Base-by-base conservation (phyloP, 129 eudicot species). In the Silybum marianum region DNA sequence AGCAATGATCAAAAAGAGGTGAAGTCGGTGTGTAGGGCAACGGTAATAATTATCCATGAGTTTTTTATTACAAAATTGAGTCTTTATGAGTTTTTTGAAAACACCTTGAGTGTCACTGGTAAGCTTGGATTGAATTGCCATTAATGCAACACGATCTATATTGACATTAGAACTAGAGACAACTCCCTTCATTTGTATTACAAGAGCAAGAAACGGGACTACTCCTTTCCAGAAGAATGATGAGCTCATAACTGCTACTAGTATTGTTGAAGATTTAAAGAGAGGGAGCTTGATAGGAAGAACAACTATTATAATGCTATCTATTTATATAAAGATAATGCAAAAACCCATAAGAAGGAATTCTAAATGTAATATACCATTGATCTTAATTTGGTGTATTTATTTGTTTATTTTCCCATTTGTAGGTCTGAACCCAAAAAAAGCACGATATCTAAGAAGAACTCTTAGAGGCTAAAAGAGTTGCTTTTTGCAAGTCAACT, bases 121-220 rank as follows among this genome's bases (percentile, higher is more conserved):
- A 7, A 84, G 68, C 19, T 7, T 72, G 13, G 36, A 32, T 71
- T 84, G 75, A 13, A 84, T 2, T 9, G 70, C 69, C 40, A 71
- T 9, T 54, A 84, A 72, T 3, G 80, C 76, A 11, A 25, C 13
- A 7, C 38, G 18, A 48, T 84, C 81, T 1, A 42, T 24, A 22
- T 75, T 30, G 9, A 18, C 22, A 28, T 68, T 67, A 67, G 32
- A 26, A 23, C 71, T 22, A 21, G 26, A 67, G 32, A 22, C 16
- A 9, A 67, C 71, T 22, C 36, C 14, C 10, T 28, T 10, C 32
- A 24, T 24, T 28, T 24, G 36, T 68, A 24, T 68, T 28, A 68
- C 34, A 68, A 68, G 36, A 68, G 32, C n/a, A 14, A 68, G 72
- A 68, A 24, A 9, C 13, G 24, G 18, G 36, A 23, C 8, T 19